A percentile compares a stretch with the other conserved stretches of the same genome.
These are phyloP conservation scores for Arxiozyma slooffiae DNA, from an alignment of 1,139 yeast genomes.

Conservation along the genomic window DNA sequence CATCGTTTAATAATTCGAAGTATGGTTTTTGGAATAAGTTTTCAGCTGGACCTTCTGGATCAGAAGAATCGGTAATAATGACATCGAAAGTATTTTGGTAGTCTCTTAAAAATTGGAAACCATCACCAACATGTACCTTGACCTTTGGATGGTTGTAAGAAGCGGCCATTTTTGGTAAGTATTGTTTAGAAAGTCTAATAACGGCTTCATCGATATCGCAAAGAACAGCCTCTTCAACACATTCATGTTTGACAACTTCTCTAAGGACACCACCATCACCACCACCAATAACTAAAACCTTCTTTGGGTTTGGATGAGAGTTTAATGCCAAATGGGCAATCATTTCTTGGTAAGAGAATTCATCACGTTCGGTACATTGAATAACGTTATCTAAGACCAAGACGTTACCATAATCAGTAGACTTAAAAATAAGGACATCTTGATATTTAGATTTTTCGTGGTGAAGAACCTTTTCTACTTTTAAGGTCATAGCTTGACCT, in stretches of 20 bases:
- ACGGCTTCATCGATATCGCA: constrained; percentile 92
- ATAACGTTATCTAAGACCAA: constrained; percentile 83
- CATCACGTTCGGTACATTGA: constrained; percentile 91
- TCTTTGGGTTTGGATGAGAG: constrained; percentile 85
- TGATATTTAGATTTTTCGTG: constrained; percentile 78
- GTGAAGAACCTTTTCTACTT: constrained; percentile 72
- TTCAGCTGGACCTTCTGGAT: constrained; percentile 96
- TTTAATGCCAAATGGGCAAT: constrained; percentile 81
- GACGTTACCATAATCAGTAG: constrained; percentile 83
- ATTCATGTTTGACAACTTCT: constrained; percentile 78
- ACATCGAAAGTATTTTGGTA: constrained; percentile 69
- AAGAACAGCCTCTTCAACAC: constrained; percentile 75
- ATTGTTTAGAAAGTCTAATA: constrained; percentile 69
- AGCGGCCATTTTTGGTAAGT: constrained; percentile 74
- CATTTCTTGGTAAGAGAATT: constrained; percentile 92
- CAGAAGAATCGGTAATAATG: constrained; percentile 87
- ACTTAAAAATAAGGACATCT: constrained; percentile 79
- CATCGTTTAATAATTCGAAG: constrained; percentile 67
- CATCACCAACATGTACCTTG: constrained; percentile 77
- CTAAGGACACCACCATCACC: constrained; percentile 96
- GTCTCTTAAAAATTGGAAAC: constrained; percentile 78
- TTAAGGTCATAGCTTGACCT: constrained; percentile 84
- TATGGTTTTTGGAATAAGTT: constrained; percentile 78
- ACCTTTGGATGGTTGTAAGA: constrained; percentile 76
- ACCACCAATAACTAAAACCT: constrained; percentile 79